Base-by-base conservation (phyloP, 2,329 filamentous ascomycete genomes). In the Paecilomyces dactylethromorphus region DNA sequence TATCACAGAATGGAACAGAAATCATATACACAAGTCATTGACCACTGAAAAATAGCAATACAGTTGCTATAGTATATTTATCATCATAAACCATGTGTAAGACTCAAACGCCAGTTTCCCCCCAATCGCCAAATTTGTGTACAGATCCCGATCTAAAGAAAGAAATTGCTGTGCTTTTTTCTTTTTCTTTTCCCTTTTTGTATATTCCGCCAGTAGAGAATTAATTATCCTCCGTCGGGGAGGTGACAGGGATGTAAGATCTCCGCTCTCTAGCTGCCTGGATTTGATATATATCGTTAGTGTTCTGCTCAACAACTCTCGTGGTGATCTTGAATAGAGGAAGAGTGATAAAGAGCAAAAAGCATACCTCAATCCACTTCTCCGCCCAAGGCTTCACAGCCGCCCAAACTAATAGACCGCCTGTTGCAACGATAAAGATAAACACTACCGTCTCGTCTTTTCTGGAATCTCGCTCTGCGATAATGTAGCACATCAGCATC, bases 371-470 rank as follows among this genome's bases (percentile, higher is more conserved):
- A 62, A 80, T 69, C 78, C 81, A 85, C 63, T 78, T 79, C 64
- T 82, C 78, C 29, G 85, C 76, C 79, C 81, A 87, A 1, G 85
- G 85, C 68, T 82, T 81, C 15, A 85, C 68, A 5, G 78, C 78
- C 2, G 86, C 86, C 79, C 85, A 88, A 1, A 76, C 75, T 62
- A 88, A 72, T 62, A 89, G 68, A 3, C 83, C 82, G 8, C 82
- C 79, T 1, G 86, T 88, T 31, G 84, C 83, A 60, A 85, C 75
- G 50, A 89, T 86, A 68, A 89, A 89, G 26, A 87, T 81, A 60
- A 84, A 82, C 1, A 89, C 86, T 2, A 89, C 83, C 1, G 83
- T 80, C 68, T 87, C 78, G 64, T 89, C 86, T 68, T 88, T 88
- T 18, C 81, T 77, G n/a, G 84, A 87, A 69, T 89, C 86, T 58